Conservation (phyloP, 495 filamentous ascomycete genomes). For the Penicillium canescens region DNA sequence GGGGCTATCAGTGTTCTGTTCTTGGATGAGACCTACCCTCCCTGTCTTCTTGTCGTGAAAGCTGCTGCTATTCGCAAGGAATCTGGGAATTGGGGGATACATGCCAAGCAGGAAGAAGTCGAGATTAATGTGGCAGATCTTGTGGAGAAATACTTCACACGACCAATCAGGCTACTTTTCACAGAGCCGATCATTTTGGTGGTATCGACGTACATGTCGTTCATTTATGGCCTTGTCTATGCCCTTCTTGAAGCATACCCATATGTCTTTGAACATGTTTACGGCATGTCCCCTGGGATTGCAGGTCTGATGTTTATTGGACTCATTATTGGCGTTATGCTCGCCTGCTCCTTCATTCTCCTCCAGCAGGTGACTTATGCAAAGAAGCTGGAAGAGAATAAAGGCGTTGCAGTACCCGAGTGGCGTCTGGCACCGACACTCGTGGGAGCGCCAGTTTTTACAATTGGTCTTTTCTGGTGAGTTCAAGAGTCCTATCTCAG, state of each 20-base stretch:
- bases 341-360: slow-evolving; percentile 31
- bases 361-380: slow-evolving; percentile 29
- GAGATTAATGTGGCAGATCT: slow-evolving; percentile 40
- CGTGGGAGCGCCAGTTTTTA: slow-evolving; percentile 50
- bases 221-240: slow-evolving; percentile 48
- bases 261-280: slow-evolving; percentile 36
- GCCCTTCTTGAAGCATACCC: slow-evolving; percentile 46
- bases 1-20: slow-evolving; percentile 28
- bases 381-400: slow-evolving; percentile 31
- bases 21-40: slow-evolving; percentile 41
- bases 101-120: slow-evolving; percentile 49
- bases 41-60: slow-evolving; percentile 40
- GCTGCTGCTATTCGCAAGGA: slow-evolving; percentile 38
- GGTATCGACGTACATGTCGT: slow-evolving; percentile 47
- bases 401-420: slow-evolving; percentile 35
- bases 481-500: background rate
- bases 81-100: slow-evolving; percentile 47
- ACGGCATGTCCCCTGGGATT: slow-evolving; percentile 37
- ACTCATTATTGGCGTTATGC: slow-evolving; percentile 34
- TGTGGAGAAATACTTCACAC: slow-evolving; percentile 41
- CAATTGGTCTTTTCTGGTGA: slow-evolving; percentile 58
- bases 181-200: slow-evolving; percentile 48
- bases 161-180: slow-evolving; percentile 44
- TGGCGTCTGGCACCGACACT: slow-evolving; percentile 48
- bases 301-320: slow-evolving; percentile 40